Evolutionary conservation across 352 stramenopile genomes (phyloP).

Genomic region (Phytophthora nicotianae): DNA sequence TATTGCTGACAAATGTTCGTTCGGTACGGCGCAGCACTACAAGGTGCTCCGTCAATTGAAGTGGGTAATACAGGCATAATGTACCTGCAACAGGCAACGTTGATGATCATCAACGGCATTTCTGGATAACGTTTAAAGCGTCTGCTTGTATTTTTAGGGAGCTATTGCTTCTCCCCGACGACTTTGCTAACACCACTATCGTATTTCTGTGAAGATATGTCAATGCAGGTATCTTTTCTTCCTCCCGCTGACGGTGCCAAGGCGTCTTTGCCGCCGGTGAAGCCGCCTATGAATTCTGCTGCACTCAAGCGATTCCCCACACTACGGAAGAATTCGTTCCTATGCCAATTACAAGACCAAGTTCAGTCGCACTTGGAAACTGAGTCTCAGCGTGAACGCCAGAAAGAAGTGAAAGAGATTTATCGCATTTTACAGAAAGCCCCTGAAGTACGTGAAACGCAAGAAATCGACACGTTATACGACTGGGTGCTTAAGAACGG

Average conservation of each 20-base stretch:
- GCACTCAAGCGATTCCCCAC: conserved; percentile 41
- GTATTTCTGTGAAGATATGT: conserved; percentile 7
- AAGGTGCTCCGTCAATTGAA: conserved; percentile 28
- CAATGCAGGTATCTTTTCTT: conserved; percentile 10
- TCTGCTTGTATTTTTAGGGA: conserved; percentile 28
- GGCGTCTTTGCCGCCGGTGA: conserved; percentile 9
- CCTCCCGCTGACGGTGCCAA: conserved; percentile 3
- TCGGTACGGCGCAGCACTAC: conserved; percentile 22
- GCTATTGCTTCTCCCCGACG: neutral
- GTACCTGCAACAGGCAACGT: neutral
- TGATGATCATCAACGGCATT: conserved; percentile 7
- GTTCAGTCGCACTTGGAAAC: conserved; percentile 46
- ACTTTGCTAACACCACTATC: neutral
- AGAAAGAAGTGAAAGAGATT: conserved; percentile 56
- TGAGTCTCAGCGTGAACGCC: conserved; percentile 48
- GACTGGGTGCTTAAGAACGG: conserved; percentile 82
- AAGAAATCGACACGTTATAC: conserved; percentile 80
- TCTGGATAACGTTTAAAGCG: neutral
- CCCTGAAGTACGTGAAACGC: conserved; percentile 46
- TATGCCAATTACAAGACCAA: conserved; percentile 69
- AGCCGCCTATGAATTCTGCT: conserved; percentile 22
- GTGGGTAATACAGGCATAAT: conserved; percentile 34
- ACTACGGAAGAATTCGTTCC: conserved; percentile 45
- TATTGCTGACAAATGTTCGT: conserved; percentile 15
- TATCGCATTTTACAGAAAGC: conserved; percentile 56